Base-by-base conservation (phyloP, 768 basidiomycete genomes). In the Sarcomyxa edulis region DNA sequence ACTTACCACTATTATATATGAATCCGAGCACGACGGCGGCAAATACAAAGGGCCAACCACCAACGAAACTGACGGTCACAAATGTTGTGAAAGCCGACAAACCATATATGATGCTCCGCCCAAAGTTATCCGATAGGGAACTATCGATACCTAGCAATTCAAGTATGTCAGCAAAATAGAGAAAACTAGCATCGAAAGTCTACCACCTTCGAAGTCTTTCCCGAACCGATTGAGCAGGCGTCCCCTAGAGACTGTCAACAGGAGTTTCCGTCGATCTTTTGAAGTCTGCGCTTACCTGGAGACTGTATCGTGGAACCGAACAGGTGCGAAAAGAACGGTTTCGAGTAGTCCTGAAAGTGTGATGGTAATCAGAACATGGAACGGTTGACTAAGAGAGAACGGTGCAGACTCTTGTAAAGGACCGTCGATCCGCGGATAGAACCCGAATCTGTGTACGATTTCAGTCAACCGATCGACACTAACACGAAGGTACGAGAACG, bases 251-350 rank as follows among this genome's bases (percentile, higher is more conserved):
- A n/a, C n/a, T n/a, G n/a, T n/a, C n/a, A n/a, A n/a, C n/a, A n/a
- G n/a, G n/a, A n/a, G n/a, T n/a, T n/a, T n/a, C n/a, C n/a, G n/a
- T n/a, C n/a, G n/a, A n/a, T n/a, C n/a, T n/a, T n/a, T n/a, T n/a
- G n/a, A n/a, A n/a, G n/a, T n/a, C n/a, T n/a, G n/a, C n/a, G n/a
- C n/a, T n/a, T n/a, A n/a, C n/a, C n/a, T n/a, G n/a, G n/a, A 88
- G 2, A 89, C 76, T 0, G 92, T 96, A 52, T 96, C 93, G 49
- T 95, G 93, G 70, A 96, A 95, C 28, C 92, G 77, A 40, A 95
- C 81, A 32, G 89, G 78, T 6, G 92, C 88, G 51, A 93, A 93
- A 1, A 96, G 65, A 3, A 95, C 81, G 1, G 80, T 59, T 52
- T 94, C 84, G 19, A 94, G 63, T 26, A 94, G 69, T 24, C 68